Conservation (phyloP, 2,329 filamentous ascomycete species). For the Epicoccum nigrum region DNA sequence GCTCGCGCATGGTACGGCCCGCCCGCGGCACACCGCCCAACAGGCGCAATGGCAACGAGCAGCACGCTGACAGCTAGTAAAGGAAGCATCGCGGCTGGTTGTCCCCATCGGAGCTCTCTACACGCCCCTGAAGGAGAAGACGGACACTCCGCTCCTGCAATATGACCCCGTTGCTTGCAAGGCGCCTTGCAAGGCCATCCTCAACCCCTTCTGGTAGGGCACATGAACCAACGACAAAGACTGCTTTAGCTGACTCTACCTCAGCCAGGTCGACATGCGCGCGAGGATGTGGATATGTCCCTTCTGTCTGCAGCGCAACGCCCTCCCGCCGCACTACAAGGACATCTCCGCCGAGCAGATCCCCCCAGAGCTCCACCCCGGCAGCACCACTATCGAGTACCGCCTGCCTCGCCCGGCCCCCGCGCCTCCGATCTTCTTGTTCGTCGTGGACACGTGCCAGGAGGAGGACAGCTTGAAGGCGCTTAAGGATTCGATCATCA, state of each 20-base stretch:
- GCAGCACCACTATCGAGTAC: slow-evolving; percentile 90
- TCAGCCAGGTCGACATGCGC: slow-evolving; percentile 80
- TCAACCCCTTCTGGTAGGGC: slow-evolving; percentile 93
- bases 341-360: slow-evolving; percentile 85
- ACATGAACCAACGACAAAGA: too few relatives aligned
- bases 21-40: slow-evolving; percentile 8
- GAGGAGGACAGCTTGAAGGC: slow-evolving; percentile 84
- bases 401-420: slow-evolving; percentile 79
- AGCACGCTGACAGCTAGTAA: slow-evolving; percentile 36
- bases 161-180: slow-evolving; percentile 99
- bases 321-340: slow-evolving; percentile 84
- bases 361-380: slow-evolving; percentile 79
- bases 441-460: slow-evolving; percentile 87
- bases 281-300: slow-evolving; percentile 88
- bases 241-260: slow-evolving; percentile 24
- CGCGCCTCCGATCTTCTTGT: slow-evolving; percentile 84
- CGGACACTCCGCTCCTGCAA: slow-evolving; percentile 84
- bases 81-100: slow-evolving; percentile 93
- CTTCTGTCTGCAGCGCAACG: slow-evolving; percentile 84
- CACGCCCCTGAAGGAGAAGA: slow-evolving; percentile 93
- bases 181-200: slow-evolving; percentile 88
- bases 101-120: slow-evolving; percentile 96
- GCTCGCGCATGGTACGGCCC: slow-evolving; percentile 80
- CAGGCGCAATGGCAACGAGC: slow-evolving; percentile 10
- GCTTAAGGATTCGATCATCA: slow-evolving; percentile 83